Conservation (phyloP, 1,139 yeast species). For the Starmera stellimalicola region DNA sequence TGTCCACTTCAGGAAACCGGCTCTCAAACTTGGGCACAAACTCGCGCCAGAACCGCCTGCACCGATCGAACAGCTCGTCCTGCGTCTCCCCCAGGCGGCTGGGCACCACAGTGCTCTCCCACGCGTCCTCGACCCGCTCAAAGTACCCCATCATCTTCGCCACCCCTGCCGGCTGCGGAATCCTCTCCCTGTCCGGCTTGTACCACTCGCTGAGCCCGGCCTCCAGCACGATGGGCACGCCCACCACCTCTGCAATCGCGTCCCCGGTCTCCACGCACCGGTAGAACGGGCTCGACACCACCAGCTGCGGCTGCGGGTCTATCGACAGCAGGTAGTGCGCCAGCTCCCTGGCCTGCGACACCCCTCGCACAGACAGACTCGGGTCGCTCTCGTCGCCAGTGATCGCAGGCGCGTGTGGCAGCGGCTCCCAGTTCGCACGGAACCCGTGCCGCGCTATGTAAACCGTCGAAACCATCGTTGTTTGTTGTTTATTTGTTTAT, state of each 20-base stretch:
- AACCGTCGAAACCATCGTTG: conserved; percentile 14
- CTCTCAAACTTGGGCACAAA: conserved; percentile 44
- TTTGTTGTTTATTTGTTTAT: no score
- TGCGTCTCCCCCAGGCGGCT: conserved; percentile 60
- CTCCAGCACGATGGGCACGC: conserved; percentile 52
- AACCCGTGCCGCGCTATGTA: conserved; percentile 48
- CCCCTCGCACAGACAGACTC: conserved; percentile 70
- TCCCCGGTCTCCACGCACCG: conserved; percentile 79
- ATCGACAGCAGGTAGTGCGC: conserved; percentile 40
- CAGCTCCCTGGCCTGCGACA: conserved; percentile 67
- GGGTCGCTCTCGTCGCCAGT: conserved; percentile 82
- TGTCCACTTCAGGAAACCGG: conserved; percentile 43
- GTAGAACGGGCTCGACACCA: conserved; percentile 78
- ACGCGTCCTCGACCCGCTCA: conserved; percentile 28
- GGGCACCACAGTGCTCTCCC: conserved; percentile 39
- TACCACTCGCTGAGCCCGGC: conserved; percentile 72
- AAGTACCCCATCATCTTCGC: conserved; percentile 41
- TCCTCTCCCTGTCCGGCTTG: conserved; percentile 39
- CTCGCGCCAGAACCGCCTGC: conserved; percentile 36
- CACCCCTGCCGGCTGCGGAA: conserved; percentile 53
- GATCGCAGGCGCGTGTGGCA: conserved; percentile 65
- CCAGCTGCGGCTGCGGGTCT: conserved; percentile 47
- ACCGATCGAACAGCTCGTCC: conserved; percentile 50
- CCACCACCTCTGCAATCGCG: conserved; percentile 51
- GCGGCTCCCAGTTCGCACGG: conserved; percentile 74